phyloP scores from a whole-genome alignment of 352 stramenopile species.

The Phytophthora hibernalis region DNA sequence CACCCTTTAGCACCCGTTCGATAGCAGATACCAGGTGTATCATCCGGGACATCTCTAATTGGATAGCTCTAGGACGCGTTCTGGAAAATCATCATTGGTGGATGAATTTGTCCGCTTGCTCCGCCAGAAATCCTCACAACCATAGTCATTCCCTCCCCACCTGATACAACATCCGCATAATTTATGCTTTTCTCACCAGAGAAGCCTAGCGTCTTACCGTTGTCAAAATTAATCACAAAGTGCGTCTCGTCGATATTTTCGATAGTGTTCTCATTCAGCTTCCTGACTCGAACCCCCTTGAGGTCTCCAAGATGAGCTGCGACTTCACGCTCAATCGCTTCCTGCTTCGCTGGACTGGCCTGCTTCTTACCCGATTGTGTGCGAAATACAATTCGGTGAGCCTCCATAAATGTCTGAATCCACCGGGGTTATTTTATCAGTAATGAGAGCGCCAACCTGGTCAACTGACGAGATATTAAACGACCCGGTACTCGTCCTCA shows the following conservation, averaged over 20 bases:
- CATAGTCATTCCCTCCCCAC: slow-evolving; percentile 42
- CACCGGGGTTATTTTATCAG: slow-evolving; percentile 9
- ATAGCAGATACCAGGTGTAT: no score
- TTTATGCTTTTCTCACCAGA: slow-evolving; percentile 30
- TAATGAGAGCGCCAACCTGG: not conserved
- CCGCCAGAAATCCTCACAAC: slow-evolving; percentile 32
- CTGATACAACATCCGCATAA: slow-evolving; percentile 36
- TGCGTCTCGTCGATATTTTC: no score
- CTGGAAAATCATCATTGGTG: slow-evolving; percentile 43
- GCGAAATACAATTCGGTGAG: slow-evolving; percentile 13
- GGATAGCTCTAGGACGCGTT: slow-evolving; percentile 29
- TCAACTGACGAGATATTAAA: not conserved
- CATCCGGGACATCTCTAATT: slow-evolving; percentile 27
- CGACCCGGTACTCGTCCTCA: slow-evolving; percentile 1
- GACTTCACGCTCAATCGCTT: slow-evolving; percentile 18
- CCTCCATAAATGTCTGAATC: slow-evolving; percentile 26
- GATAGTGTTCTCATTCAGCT: slow-evolving; percentile 27
- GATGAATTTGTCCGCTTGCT: slow-evolving; percentile 14
- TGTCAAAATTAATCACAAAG: no score
- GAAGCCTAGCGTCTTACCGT: slow-evolving; percentile 26
- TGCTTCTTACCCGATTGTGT: slow-evolving; percentile 11
- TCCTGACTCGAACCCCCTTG: slow-evolving; percentile 21
- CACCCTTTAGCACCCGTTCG: slow-evolving; percentile 33
- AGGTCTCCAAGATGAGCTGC: slow-evolving; percentile 26
- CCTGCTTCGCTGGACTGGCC: slow-evolving; percentile 15